A percentile compares a stretch with the other conserved stretches of the same genome.
phyloP scores from a whole-genome alignment of 805 yeast genomes.

The Candida multigemmis region DNA sequence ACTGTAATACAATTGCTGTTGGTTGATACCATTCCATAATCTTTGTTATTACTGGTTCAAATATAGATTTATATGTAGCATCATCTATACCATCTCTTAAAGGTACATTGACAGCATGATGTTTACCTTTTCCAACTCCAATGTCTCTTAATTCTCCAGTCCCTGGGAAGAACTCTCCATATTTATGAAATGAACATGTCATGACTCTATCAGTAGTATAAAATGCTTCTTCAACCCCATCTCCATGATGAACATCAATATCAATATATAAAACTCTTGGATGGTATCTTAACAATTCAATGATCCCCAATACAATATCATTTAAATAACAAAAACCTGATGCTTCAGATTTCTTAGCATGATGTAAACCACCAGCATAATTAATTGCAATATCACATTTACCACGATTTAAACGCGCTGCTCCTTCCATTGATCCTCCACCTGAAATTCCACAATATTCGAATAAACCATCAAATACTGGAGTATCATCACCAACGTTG shows the following conservation, averaged over 20 bases:
- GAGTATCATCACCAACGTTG: constrained; percentile 96
- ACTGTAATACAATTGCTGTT: constrained; percentile 91
- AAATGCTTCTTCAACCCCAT: constrained; percentile 97
- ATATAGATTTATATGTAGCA: constrained; percentile 70
- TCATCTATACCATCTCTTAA: constrained; percentile 95
- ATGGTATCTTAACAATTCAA: constrained; percentile 80
- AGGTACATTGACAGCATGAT: constrained; percentile 87
- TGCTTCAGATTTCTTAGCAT: constrained; percentile 94
- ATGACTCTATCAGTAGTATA: constrained; percentile 91
- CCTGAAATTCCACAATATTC: constrained; percentile 86
- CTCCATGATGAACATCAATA: constrained; percentile 96
- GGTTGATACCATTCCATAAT: constrained; percentile 88
- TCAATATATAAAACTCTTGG: constrained; percentile 91
- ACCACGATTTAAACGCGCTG: constrained; percentile 77
- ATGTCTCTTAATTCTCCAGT: constrained; percentile 89
- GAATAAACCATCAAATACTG: constrained; percentile 90
- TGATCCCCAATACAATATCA: constrained; percentile 85
- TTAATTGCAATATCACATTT: constrained; percentile 92
- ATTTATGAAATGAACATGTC: constrained; percentile 95
- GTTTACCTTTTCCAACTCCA: constrained; percentile 86
- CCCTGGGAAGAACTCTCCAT: constrained; percentile 96
- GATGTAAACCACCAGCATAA: constrained; percentile 97
- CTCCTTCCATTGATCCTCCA: constrained; percentile 94
- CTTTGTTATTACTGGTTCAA: constrained; percentile 79
- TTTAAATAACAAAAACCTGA: constrained; percentile 93